A percentile compares a stretch with the other conserved stretches of the same genome.
These are phyloP conservation scores for Metarhizium rileyi DNA, from an alignment of 2,329 filamentous ascomycete species.

Conservation along the genomic window DNA sequence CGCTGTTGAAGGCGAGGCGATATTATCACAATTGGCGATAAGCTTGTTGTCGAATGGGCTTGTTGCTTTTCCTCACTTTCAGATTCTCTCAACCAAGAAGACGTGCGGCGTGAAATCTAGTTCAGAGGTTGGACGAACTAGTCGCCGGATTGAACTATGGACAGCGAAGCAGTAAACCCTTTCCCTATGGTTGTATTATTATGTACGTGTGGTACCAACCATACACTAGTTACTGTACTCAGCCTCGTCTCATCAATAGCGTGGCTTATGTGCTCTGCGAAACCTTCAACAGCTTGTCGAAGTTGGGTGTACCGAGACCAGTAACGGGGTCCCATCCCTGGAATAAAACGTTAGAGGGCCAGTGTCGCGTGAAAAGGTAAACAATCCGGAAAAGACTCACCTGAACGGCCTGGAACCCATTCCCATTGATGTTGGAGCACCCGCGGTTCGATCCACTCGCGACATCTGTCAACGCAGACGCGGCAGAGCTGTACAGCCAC, in stretches of 20 bases:
- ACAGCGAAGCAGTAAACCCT: too few relatives aligned
- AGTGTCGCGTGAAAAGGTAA: neutral
- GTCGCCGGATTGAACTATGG: too few relatives aligned
- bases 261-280: neutral
- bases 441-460: neutral
- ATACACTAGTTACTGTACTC: neutral
- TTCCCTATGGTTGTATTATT: too few relatives aligned
- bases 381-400: neutral
- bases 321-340: constrained; percentile 6
- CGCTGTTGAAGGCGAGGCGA: too few relatives aligned
- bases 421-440: neutral
- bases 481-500: neutral
- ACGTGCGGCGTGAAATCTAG: too few relatives aligned
- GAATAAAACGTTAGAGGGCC: neutral
- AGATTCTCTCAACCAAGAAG: too few relatives aligned
- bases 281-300: constrained; percentile 3
- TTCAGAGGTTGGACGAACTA: too few relatives aligned
- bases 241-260: neutral
- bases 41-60: too few relatives aligned
- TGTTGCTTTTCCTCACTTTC: too few relatives aligned
- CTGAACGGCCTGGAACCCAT: constrained; percentile 3
- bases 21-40: too few relatives aligned
- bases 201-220: too few relatives aligned
- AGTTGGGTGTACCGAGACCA: constrained; percentile 3
- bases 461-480: constrained; percentile 2